These are phyloP conservation scores for Plasmodium inui DNA, from an alignment of 169 alveolate species.

Conservation along the genomic window DNA sequence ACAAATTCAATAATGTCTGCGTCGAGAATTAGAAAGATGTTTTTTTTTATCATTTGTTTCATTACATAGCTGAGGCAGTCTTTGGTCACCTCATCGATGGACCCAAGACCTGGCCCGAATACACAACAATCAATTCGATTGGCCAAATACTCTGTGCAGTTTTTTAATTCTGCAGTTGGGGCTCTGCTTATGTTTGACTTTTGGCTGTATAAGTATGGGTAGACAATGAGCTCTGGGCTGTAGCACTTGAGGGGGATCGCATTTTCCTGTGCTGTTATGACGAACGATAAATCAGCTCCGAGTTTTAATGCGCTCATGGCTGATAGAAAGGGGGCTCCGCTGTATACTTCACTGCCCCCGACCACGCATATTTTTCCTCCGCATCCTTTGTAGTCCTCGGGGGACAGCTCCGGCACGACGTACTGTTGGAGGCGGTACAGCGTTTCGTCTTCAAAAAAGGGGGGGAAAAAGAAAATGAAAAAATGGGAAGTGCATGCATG, in stretches of 20 bases:
- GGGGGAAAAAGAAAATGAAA: background rate
- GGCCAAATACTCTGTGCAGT: constrained; percentile 76
- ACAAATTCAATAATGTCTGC: constrained; percentile 57
- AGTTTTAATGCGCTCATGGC: constrained; percentile 90
- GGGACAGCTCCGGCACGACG: constrained; percentile 15
- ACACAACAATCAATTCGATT: constrained; percentile 86
- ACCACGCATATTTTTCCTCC: constrained; percentile 85
- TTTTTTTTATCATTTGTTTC: constrained; percentile 21
- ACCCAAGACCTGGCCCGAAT: constrained; percentile 95
- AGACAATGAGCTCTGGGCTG: constrained; percentile 95
- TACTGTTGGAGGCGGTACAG: background rate
- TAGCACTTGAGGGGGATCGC: constrained; percentile 92
- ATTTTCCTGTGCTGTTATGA: constrained; percentile 90
- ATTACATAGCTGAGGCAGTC: constrained; percentile 16
- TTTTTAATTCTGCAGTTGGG: constrained; percentile 34
- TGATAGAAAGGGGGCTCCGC: constrained; percentile 95
- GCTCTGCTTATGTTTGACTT: constrained; percentile 61
- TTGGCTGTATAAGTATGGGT: constrained; percentile 81
- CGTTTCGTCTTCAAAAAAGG: constrained; percentile 25
- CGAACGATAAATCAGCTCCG: constrained; percentile 94
- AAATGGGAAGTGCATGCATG: background rate
- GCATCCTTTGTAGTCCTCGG: constrained; percentile 37
- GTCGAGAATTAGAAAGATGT: constrained; percentile 42
- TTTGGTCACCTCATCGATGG: constrained; percentile 78
- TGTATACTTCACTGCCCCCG: constrained; percentile 93